Conservation (phyloP, 75 land plant genomes). For the Sequoia sempervirens region DNA sequence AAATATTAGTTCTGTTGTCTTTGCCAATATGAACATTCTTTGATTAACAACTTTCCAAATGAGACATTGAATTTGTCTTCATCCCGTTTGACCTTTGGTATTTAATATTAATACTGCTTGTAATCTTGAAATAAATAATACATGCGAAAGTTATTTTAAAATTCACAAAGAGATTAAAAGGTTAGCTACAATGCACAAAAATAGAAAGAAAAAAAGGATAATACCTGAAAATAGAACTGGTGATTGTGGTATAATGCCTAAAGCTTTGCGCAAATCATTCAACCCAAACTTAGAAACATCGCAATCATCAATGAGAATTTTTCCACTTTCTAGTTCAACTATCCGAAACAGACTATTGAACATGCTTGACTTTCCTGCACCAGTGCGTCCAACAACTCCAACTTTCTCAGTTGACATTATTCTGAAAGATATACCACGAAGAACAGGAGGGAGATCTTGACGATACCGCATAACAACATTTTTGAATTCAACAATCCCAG, state of each 20-base stretch:
- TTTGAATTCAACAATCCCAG: slow-evolving; percentile 66
- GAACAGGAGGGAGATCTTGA: slow-evolving; percentile 82
- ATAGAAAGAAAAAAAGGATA: background rate
- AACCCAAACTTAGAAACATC: slow-evolving; percentile 78
- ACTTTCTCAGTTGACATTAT: slow-evolving; percentile 83
- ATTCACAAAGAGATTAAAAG: background rate
- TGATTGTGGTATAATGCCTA: slow-evolving; percentile 93
- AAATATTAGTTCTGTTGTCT: no score
- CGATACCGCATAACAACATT: slow-evolving; percentile 90
- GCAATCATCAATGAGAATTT: slow-evolving; percentile 69
- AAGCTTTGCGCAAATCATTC: slow-evolving; percentile 63
- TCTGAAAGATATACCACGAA: slow-evolving; percentile 71
- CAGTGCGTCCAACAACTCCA: slow-evolving; percentile 95
- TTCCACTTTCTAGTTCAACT: slow-evolving; percentile 88
- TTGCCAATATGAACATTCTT: background rate
- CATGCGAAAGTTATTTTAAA: background rate
- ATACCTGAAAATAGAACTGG: slow-evolving; percentile 98
- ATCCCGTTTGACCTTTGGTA: background rate
- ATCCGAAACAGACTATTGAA: slow-evolving; percentile 89
- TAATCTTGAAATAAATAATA: background rate
- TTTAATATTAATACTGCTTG: background rate
- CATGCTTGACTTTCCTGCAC: slow-evolving; percentile 98
- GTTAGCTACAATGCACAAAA: background rate
- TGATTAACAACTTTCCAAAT: background rate
- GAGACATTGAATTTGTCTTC: background rate